Evolutionary conservation across 2,329 filamentous ascomycete species (phyloP).

Genomic region (Penicillium digitatum): DNA sequence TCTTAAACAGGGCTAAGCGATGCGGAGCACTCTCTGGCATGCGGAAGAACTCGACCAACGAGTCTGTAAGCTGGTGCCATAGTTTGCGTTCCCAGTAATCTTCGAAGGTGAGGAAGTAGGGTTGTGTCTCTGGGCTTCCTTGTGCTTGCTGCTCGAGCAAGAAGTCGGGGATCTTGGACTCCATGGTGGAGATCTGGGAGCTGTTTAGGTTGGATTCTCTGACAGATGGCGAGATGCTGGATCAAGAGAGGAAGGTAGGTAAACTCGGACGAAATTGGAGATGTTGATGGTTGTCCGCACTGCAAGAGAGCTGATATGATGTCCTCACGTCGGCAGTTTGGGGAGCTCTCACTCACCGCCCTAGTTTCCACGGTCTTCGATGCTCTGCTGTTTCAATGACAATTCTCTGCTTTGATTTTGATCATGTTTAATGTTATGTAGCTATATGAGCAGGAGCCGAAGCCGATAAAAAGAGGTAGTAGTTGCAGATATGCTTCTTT

Average conservation of each 20-base stretch:
- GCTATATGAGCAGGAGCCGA: background rate
- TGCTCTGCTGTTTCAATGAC: background rate
- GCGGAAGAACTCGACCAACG: constrained; percentile 83
- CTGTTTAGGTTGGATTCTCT: background rate
- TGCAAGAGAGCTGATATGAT: constrained; percentile 13
- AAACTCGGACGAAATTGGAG: constrained; percentile 7
- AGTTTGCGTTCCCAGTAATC: constrained; percentile 97
- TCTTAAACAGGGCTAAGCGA: constrained; percentile 85
- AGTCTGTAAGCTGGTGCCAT: constrained; percentile 96
- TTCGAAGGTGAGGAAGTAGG: constrained; percentile 86
- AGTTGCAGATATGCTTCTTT: background rate
- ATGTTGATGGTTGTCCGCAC: constrained; percentile 11
- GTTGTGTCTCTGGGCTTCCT: constrained; percentile 82
- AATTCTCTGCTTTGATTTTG: background rate
- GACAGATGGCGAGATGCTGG: background rate
- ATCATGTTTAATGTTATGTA: background rate
- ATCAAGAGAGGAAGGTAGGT: constrained; percentile 4
- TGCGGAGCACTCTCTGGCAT: constrained; percentile 74
- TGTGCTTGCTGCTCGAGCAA: constrained; percentile 83
- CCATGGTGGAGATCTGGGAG: constrained; percentile 55
- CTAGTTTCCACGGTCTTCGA: constrained; percentile 3
- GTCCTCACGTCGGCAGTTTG: constrained; percentile 11
- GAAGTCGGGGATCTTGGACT: constrained; percentile 85
- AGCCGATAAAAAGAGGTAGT: background rate
- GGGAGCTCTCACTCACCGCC: constrained; percentile 9